Percentiles rank a stretch among this genome's conserved stretches.
Conservation (phyloP, 768 basidiomycete species). For the Pulveroboletus sp. region DNA sequence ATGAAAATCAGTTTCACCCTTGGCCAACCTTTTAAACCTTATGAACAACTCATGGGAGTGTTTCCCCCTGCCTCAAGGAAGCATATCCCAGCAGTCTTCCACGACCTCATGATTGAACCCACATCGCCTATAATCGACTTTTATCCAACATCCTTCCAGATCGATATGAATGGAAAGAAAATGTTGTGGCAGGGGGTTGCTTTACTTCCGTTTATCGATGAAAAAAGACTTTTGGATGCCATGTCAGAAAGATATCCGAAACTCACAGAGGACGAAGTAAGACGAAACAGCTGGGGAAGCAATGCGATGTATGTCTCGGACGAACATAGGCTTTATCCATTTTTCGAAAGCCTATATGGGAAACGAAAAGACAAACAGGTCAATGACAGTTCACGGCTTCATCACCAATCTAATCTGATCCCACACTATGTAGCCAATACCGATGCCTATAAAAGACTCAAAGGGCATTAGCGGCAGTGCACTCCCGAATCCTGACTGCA, state of each 20-base stretch:
- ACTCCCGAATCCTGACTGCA: conserved; percentile 80
- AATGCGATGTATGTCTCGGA: conserved; percentile 81
- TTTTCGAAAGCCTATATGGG: conserved; percentile 85
- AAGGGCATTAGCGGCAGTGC: conserved; percentile 80
- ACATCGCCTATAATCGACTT: conserved; percentile 95
- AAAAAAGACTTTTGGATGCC: conserved; percentile 75
- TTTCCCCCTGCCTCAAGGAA: conserved; percentile 87
- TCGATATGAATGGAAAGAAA: conserved; percentile 99
- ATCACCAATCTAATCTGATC: conserved; percentile 11
- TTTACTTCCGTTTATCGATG: conserved; percentile 92
- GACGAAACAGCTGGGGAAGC: conserved; percentile 82
- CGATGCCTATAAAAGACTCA: conserved; percentile 65
- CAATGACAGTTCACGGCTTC: conserved; percentile 24
- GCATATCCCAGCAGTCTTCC: conserved; percentile 87
- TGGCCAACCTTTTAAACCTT: conserved; percentile 92
- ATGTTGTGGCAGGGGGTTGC: conserved; percentile 99
- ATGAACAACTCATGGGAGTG: conserved; percentile 97
- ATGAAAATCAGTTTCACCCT: conserved; percentile 78
- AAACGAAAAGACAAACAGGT: conserved; percentile 82
- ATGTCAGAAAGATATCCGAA: conserved; percentile 66
- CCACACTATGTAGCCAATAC: conserved; percentile 55
- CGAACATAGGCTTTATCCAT: conserved; percentile 82
- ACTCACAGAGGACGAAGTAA: conserved; percentile 78
- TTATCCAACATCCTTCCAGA: conserved; percentile 87
- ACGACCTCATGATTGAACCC: conserved; percentile 80